phyloP scores from a whole-genome alignment of 345 rosid species.

The Salix purpurea region DNA sequence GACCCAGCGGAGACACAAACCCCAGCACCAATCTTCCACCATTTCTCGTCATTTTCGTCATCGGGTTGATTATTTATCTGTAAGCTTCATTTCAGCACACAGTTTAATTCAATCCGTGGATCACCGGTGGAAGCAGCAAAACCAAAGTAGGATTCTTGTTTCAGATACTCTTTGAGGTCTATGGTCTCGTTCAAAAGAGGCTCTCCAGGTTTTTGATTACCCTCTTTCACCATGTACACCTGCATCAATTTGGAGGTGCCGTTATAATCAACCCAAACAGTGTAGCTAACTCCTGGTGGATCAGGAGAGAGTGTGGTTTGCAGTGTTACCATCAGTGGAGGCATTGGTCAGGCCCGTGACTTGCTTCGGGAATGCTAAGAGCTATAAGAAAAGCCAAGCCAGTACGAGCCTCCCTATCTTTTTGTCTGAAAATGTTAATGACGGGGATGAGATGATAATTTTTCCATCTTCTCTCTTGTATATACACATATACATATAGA shows the following conservation, averaged over 20 bases:
- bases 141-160: conserved; percentile 41
- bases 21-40: conserved; percentile 22
- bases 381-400: conserved; percentile 50
- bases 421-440: conserved; percentile 34
- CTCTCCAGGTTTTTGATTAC: conserved; percentile 14
- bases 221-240: conserved; percentile 40
- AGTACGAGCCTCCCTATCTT: conserved; percentile 24
- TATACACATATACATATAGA: no score
- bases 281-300: conserved; percentile 13
- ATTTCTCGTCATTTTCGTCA: conserved; percentile 23
- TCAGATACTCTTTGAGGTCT: conserved; percentile 34
- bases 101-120: conserved; percentile 33
- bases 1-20: neutral
- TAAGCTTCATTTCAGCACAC: conserved; percentile 42
- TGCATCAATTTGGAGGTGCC: conserved; percentile 29
- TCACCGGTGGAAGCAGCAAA: conserved; percentile 53
- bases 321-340: conserved; percentile 34
- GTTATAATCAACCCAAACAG: conserved; percentile 47
- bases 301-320: conserved; percentile 31
- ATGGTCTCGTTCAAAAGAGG: conserved; percentile 31
- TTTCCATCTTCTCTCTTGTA: no score
- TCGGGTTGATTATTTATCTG: conserved; percentile 19
- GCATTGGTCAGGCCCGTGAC: conserved; percentile 53
- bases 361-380: conserved; percentile 27
- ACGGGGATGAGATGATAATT: neutral